Percentiles rank a stretch among this genome's conserved stretches.
phyloP scores from a whole-genome alignment of 768 basidiomycete species.

The Tubosaeta sp. region DNA sequence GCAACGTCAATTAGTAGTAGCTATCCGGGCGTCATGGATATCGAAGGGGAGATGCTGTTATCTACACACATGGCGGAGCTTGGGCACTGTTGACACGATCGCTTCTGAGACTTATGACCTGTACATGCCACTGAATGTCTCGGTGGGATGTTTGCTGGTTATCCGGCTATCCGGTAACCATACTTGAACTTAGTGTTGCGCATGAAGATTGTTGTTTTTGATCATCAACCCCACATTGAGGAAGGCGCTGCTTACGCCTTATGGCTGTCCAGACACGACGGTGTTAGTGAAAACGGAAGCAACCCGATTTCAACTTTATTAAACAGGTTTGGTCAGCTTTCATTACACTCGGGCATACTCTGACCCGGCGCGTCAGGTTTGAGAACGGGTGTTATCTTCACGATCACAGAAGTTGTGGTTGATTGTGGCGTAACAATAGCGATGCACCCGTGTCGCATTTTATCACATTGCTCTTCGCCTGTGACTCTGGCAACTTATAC shows the following conservation, averaged over 20 bases:
- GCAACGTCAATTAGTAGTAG: constrained; percentile 1
- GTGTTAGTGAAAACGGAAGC: neutral
- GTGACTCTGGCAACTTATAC: neutral
- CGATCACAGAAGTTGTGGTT: neutral
- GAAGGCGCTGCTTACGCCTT: neutral
- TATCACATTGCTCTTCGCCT: neutral
- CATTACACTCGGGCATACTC: neutral
- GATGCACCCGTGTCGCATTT: neutral
- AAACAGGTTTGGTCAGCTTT: neutral
- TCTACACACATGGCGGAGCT: neutral
- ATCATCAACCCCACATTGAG: neutral
- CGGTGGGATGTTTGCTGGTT: neutral
- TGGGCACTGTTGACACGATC: too few relatives aligned
- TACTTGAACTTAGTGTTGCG: too few relatives aligned
- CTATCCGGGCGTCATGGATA: neutral
- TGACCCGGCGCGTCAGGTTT: neutral
- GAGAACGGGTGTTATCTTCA: neutral
- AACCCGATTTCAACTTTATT: neutral
- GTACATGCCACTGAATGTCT: too few relatives aligned
- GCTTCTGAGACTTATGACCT: too few relatives aligned
- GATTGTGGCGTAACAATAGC: neutral
- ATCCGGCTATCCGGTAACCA: neutral
- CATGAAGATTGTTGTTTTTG: too few relatives aligned
- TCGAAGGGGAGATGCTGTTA: neutral
- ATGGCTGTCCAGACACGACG: neutral